Evolutionary conservation across 2,329 filamentous ascomycete genomes (phyloP).

Genomic region (Penicillium brasilianum): DNA sequence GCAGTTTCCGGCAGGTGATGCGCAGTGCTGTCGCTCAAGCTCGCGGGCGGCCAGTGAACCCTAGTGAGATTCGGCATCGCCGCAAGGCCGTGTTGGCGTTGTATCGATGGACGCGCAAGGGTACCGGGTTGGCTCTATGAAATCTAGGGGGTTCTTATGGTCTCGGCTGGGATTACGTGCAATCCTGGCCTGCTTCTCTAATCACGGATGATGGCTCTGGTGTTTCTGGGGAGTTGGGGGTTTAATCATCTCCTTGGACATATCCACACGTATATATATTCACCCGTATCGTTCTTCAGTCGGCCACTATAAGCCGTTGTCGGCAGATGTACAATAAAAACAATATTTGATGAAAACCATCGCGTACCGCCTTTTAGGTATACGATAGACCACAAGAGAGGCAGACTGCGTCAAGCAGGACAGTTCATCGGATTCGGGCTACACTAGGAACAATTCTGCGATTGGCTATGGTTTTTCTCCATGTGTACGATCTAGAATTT

Average conservation of each 20-base stretch:
- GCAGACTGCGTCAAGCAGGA: not conserved
- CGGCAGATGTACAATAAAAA: not conserved
- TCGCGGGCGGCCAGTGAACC: constrained; percentile 80
- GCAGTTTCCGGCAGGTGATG: constrained; percentile 96
- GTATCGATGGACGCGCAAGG: constrained; percentile 91
- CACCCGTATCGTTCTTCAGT: not conserved
- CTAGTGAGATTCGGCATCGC: constrained; percentile 81
- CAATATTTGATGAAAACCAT: not conserved
- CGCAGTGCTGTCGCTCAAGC: constrained; percentile 86
- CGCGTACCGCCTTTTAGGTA: no score
- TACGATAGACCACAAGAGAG: not conserved
- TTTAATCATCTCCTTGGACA: not conserved
- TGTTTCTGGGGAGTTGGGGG: not conserved
- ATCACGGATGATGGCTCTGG: not conserved
- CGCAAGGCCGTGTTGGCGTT: constrained; percentile 81
- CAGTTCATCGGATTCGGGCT: no score
- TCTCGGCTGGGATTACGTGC: no score
- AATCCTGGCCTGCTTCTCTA: no score
- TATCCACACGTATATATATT: not conserved
- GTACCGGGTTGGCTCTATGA: constrained; percentile 73
- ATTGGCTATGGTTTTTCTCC: no score
- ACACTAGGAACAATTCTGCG: no score
- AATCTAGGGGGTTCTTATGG: not conserved
- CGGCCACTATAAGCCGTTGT: not conserved
- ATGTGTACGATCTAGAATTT: no score